Conservation (phyloP, 306 rosid genomes). For the Begonia peltatifolia region DNA sequence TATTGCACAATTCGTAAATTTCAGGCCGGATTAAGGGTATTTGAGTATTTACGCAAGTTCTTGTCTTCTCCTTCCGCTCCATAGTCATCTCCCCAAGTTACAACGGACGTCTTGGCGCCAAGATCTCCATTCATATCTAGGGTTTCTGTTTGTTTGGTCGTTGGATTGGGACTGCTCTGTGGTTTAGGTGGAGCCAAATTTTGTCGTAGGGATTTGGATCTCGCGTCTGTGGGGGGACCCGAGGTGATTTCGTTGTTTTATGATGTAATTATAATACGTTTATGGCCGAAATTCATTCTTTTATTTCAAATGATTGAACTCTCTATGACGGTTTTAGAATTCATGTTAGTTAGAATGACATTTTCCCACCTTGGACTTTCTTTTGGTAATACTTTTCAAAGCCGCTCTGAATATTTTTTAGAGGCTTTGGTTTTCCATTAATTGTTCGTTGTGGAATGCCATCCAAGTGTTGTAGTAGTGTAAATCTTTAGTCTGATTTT, state of each 20-base stretch:
- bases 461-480: not conserved
- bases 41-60: no score
- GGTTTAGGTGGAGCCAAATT: not conserved
- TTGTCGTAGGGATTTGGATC: constrained; percentile 26
- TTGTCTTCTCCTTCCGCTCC: no score
- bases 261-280: not conserved
- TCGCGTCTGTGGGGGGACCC: constrained; percentile 22
- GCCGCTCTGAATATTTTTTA: no score
- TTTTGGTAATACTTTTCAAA: no score
- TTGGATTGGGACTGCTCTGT: constrained; percentile 2
- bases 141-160: constrained; percentile 12
- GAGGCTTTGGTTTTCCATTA: no score
- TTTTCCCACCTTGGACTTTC: no score
- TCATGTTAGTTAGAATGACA: no score
- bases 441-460: not conserved
- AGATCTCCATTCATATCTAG: constrained; percentile 23
- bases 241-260: not conserved
- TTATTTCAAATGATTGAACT: not conserved
- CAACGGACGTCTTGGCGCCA: no score
- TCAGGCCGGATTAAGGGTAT: no score
- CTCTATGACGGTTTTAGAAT: not conserved
- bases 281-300: not conserved
- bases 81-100: no score
- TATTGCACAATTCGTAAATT: no score
- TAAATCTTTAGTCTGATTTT: not conserved